A percentile compares a stretch with the other conserved stretches of the same genome.
These are phyloP conservation scores for Dimocarpus longan DNA, from an alignment of 345 rosid genomes.

Conservation along the genomic window DNA sequence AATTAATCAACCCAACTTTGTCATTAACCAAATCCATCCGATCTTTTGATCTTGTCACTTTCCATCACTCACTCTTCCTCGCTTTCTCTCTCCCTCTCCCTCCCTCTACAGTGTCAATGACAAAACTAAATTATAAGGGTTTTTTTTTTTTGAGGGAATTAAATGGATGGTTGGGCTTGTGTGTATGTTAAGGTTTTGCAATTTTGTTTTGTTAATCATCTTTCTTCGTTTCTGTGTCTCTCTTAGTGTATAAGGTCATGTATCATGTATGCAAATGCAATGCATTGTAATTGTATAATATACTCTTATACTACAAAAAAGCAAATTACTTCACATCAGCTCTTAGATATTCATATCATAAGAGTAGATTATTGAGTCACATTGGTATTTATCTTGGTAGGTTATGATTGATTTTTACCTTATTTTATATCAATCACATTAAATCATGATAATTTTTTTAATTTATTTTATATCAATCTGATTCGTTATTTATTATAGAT, in stretches of 20 bases:
- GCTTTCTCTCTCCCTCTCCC: not conserved
- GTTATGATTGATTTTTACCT: too few relatives aligned
- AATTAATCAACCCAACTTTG: too few relatives aligned
- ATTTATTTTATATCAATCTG: too few relatives aligned
- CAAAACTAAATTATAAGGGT: not conserved
- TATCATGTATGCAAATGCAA: not conserved
- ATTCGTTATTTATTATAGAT: too few relatives aligned
- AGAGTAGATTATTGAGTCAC: too few relatives aligned
- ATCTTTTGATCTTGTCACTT: constrained; percentile 9
- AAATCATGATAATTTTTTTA: too few relatives aligned
- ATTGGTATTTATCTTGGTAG: too few relatives aligned
- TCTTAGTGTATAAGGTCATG: not conserved
- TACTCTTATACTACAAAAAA: not conserved
- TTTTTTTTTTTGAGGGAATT: too few relatives aligned
- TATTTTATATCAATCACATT: too few relatives aligned
- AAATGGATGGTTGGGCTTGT: constrained; percentile 22
- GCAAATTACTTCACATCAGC: not conserved
- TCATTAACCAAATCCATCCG: not conserved
- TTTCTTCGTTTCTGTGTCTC: not conserved
- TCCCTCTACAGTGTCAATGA: not conserved
- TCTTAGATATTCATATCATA: too few relatives aligned
- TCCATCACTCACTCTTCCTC: not conserved
- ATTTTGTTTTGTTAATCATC: not conserved
- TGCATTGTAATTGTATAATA: not conserved
- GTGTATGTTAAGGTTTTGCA: constrained; percentile 18